phyloP scores from a whole-genome alignment of 139 green algal genomes.

The Picochlorum sp. region DNA sequence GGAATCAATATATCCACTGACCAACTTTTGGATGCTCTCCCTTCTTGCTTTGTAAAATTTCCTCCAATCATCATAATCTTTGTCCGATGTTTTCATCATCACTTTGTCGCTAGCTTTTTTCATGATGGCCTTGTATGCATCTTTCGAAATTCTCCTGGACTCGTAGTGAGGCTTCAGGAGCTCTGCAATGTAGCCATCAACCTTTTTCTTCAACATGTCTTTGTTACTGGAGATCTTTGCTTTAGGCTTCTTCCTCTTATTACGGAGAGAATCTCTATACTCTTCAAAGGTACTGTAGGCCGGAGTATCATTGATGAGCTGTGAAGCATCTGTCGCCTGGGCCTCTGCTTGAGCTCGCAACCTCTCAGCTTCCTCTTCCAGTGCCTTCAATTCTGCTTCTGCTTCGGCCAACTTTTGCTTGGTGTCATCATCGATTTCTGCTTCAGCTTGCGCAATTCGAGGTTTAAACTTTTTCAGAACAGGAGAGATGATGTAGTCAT shows the following conservation, averaged over 20 bases:
- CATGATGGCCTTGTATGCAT: constrained; percentile 42
- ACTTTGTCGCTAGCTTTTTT: constrained; percentile 20
- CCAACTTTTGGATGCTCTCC: constrained; percentile 20
- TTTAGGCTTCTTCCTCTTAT: constrained; percentile 12
- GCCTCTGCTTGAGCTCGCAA: background rate
- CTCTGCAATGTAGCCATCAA: background rate
- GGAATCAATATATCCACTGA: constrained; percentile 25
- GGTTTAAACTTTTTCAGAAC: background rate
- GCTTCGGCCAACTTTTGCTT: constrained; percentile 7
- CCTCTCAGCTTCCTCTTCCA: constrained; percentile 4
- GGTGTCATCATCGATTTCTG: constrained; percentile 14
- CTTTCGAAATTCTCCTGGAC: constrained; percentile 30
- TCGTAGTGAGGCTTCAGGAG: constrained; percentile 28
- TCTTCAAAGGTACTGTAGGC: background rate
- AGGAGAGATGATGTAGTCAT: background rate
- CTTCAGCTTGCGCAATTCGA: background rate
- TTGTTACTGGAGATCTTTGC: constrained; percentile 1
- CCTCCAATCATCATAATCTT: background rate
- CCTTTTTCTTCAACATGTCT: too few relatives aligned
- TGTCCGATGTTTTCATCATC: background rate
- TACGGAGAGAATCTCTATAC: constrained; percentile 1
- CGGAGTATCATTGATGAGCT: background rate
- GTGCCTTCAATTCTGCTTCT: background rate
- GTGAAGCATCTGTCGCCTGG: background rate
- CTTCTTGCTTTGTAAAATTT: constrained; percentile 6